phyloP scores from a whole-genome alignment of 1,284 basidiomycete genomes.

The Termitomyces sp. region DNA sequence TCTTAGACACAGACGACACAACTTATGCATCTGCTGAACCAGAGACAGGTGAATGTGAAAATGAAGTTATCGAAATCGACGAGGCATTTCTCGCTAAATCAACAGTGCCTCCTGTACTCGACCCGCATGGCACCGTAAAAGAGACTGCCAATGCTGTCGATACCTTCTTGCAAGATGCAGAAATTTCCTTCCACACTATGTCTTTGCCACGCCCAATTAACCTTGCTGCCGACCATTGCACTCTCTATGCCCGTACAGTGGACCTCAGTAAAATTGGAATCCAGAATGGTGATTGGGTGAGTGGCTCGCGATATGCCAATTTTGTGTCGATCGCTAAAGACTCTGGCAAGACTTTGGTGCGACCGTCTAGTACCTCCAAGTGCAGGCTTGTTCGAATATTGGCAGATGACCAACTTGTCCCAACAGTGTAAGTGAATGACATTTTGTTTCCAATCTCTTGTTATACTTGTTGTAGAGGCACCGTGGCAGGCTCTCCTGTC shows the following conservation, averaged over 20 bases:
- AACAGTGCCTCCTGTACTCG: slow-evolving; percentile 24
- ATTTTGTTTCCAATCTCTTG: neutral
- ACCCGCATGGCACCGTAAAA: slow-evolving; percentile 13
- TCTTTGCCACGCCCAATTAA: slow-evolving; percentile 31
- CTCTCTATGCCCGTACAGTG: slow-evolving; percentile 51
- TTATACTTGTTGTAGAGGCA: slow-evolving; percentile 27
- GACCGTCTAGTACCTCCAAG: slow-evolving; percentile 26
- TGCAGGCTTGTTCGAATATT: slow-evolving; percentile 54
- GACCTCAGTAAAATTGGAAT: slow-evolving; percentile 73
- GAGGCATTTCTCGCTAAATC: slow-evolving; percentile 66
- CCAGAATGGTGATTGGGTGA: slow-evolving; percentile 86
- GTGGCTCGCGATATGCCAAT: slow-evolving; percentile 21
- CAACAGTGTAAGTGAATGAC: slow-evolving; percentile 24
- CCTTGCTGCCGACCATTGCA: slow-evolving; percentile 37
- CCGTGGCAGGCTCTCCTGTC: slow-evolving; percentile 46
- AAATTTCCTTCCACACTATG: slow-evolving; percentile 22
- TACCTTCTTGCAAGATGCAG: slow-evolving; percentile 5
- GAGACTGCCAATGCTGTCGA: slow-evolving; percentile 4
- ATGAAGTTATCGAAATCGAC: slow-evolving; percentile 57
- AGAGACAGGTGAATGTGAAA: slow-evolving; percentile 25
- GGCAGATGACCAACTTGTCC: slow-evolving; percentile 43
- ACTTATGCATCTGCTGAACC: slow-evolving; percentile 10
- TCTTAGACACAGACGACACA: slow-evolving; percentile 22
- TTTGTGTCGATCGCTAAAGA: slow-evolving; percentile 7
- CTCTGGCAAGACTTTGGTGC: slow-evolving; percentile 30